Conservation (phyloP, 2,329 filamentous ascomycete species). For the Calonectria ilicicola region DNA sequence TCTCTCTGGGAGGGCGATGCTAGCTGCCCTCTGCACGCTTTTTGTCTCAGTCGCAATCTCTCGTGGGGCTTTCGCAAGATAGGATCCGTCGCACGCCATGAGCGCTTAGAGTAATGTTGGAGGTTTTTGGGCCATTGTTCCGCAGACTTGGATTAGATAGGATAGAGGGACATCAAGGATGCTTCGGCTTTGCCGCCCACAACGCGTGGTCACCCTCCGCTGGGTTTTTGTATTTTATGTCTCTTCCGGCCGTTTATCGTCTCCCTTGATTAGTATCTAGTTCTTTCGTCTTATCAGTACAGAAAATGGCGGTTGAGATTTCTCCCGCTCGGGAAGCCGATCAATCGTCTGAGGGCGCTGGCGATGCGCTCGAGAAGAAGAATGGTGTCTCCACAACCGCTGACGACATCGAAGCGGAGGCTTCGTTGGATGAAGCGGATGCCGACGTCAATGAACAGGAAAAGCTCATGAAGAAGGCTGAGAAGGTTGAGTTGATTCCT, state of each 20-base stretch:
- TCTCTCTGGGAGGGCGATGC: not conserved
- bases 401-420: constrained; percentile 17
- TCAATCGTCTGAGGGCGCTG: not conserved
- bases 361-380: not conserved
- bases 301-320: constrained; percentile 15
- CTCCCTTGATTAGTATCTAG: not conserved
- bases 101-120: not conserved
- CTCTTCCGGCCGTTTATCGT: not conserved
- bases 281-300: not conserved
- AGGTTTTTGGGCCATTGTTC: not conserved
- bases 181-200: not conserved
- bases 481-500: constrained; percentile 17
- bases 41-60: constrained; percentile 16
- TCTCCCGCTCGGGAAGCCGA: not conserved
- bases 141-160: not conserved
- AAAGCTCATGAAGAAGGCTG: constrained; percentile 3
- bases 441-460: not conserved
- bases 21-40: not conserved
- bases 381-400: not conserved
- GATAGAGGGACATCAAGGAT: constrained; percentile 1
- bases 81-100: constrained; percentile 12
- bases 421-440: constrained; percentile 1
- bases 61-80: constrained; percentile 19
- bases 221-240: not conserved
- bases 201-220: not conserved